Evolutionary conservation across 2,329 filamentous ascomycete genomes (phyloP).

Genomic region (Trichoderma simmonsii): DNA sequence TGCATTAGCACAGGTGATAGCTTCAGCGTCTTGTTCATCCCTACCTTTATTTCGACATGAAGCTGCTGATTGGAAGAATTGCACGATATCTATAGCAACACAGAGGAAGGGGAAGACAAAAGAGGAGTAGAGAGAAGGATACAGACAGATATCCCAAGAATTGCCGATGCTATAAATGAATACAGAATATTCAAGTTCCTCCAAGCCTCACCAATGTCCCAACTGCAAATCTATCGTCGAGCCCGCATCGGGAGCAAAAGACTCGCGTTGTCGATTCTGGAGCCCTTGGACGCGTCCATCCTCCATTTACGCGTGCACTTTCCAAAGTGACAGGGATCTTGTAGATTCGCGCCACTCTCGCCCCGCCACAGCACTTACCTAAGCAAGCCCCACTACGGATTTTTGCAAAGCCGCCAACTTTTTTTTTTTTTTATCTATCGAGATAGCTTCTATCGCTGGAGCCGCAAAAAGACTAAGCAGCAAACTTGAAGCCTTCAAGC

Average conservation of each 20-base stretch:
- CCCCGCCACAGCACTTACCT: slow-evolving; percentile 22
- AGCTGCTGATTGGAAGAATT: neutral
- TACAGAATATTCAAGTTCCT: neutral
- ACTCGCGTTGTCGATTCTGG: neutral
- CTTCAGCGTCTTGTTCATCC: neutral
- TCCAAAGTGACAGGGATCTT: slow-evolving; percentile 2
- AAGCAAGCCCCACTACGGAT: slow-evolving; percentile 33
- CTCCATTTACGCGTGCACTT: slow-evolving; percentile 19
- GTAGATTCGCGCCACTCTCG: slow-evolving; percentile 6
- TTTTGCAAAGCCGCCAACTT: slow-evolving; percentile 36
- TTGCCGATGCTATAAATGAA: neutral
- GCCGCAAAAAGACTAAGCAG: slow-evolving; percentile 3
- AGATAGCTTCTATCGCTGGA: slow-evolving; percentile 27
- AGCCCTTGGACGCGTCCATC: slow-evolving; percentile 13
- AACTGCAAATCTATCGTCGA: neutral
- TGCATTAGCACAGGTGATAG: neutral
- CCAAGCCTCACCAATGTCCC: neutral
- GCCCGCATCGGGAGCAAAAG: neutral
- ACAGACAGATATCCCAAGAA: neutral
- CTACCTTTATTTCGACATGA: slow-evolving; percentile 8
- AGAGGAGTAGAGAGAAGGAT: neutral
- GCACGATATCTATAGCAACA: slow-evolving; percentile 1
- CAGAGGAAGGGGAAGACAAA: neutral
- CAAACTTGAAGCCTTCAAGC: neutral
- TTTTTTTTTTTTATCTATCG: slow-evolving; percentile 34